These are phyloP conservation scores for Neurospora sp. DNA, from an alignment of 495 filamentous ascomycete genomes.

Conservation along the genomic window DNA sequence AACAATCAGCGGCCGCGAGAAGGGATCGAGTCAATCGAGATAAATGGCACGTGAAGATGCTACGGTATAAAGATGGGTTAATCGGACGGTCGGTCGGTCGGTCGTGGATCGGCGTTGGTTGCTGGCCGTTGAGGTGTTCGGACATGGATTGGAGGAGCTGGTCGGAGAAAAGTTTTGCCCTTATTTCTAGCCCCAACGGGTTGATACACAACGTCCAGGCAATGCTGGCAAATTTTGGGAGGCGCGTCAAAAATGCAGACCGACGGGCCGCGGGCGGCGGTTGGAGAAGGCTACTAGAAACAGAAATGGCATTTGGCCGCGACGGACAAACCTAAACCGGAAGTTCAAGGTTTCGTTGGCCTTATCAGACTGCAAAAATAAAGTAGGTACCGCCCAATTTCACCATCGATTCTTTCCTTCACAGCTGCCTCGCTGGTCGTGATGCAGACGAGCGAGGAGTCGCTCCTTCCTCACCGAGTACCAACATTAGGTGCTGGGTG, in stretches of 20 bases:
- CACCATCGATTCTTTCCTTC: background rate
- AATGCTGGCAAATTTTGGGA: slow-evolving; percentile 1
- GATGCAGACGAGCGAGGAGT: background rate
- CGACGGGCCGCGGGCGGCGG: background rate
- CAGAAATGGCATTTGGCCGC: background rate
- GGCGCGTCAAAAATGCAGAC: background rate
- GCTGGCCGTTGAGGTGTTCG: slow-evolving; percentile 3
- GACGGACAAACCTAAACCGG: background rate
- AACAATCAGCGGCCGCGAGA: background rate
- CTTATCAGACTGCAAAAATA: background rate
- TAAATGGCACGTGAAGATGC: background rate
- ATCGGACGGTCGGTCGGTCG: background rate
- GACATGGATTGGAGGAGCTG: slow-evolving; percentile 11
- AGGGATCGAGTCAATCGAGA: background rate
- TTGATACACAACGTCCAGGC: slow-evolving; percentile 30
- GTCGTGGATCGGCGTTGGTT: slow-evolving; percentile 6
- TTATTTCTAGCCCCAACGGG: slow-evolving; percentile 34
- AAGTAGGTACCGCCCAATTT: background rate
- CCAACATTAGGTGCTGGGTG: background rate
- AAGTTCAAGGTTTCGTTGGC: background rate
- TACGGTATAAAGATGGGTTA: background rate
- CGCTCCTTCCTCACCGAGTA: background rate
- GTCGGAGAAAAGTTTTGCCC: slow-evolving; percentile 35
- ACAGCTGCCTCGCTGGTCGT: background rate
- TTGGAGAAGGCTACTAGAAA: background rate